Conservation (phyloP, 495 filamentous ascomycete genomes). For the Hyaloscypha hepaticicola region DNA sequence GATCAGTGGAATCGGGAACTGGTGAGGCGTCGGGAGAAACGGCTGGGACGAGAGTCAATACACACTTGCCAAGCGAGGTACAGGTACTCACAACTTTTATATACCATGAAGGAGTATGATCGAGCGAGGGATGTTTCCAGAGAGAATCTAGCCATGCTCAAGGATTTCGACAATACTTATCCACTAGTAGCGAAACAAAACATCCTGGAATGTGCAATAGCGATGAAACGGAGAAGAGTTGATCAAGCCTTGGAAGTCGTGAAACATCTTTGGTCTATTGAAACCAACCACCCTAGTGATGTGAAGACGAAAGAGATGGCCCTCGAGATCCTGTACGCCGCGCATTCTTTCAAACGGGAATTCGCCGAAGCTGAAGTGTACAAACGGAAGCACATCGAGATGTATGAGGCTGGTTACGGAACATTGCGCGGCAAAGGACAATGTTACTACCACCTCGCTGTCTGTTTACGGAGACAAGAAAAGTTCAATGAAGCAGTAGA, state of each 20-base stretch:
- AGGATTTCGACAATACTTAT: not conserved
- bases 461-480: not conserved
- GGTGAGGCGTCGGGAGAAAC: not conserved
- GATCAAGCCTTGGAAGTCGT: slow-evolving; percentile 13
- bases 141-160: not conserved
- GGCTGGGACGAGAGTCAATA: not conserved
- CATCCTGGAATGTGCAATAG: slow-evolving; percentile 13
- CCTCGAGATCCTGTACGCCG: not conserved
- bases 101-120: not conserved
- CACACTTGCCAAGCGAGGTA: slow-evolving; percentile 12
- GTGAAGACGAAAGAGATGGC: not conserved
- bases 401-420: slow-evolving; percentile 11
- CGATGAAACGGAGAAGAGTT: slow-evolving; percentile 4
- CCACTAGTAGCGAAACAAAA: slow-evolving; percentile 7
- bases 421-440: not conserved
- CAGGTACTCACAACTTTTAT: slow-evolving; percentile 4
- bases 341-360: not conserved
- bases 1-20: slow-evolving; percentile 9
- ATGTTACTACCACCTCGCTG: not conserved
- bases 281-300: slow-evolving; percentile 7
- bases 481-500: not conserved
- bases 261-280: slow-evolving; percentile 4
- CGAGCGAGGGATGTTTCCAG: not conserved
- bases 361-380: slow-evolving; percentile 6
- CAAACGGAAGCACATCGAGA: slow-evolving; percentile 12